Base-by-base conservation (phyloP, 257 asterid genomes). In the Primulina huaijiensis region DNA sequence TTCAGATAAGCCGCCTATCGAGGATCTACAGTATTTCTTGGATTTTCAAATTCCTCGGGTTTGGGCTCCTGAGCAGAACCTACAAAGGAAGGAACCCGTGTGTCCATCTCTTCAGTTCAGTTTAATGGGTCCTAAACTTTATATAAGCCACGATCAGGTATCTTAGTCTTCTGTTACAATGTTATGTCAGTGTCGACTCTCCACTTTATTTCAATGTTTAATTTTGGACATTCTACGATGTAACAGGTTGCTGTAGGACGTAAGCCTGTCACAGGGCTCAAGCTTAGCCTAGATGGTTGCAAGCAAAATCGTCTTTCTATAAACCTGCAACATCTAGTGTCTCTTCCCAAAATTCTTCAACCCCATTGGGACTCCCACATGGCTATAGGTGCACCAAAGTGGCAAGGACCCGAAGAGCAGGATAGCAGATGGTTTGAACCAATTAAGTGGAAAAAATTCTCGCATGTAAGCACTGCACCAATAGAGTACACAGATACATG, bases 371-470 rank as follows among this genome's bases (percentile, higher is more conserved):
- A 93, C 56, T 27, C 97, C 0, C 99, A 93, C 84, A 69, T 93
- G 81, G 96, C 99, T 38, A 93, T 93, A 19, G 99, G 99, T 31
- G 96, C 99, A 6, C 99, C 99, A 7, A 87, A 79, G 78, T 93
- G 96, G 99, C 94, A 89, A 73, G 99, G 99, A 6, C 99, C 99
- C 0, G 99, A 94, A 71, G 99, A 94, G 83, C 99, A 94, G 74
- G 99, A 94, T 70, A 91, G 99, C 86, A 81, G 99, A 69, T 94
- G 99, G 99, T 94, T 94, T 59, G 99, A 94, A 70, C 99, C 99
- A 1, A 91, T 94, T 35, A 94, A 94, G 79, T 94, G 99, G 99
- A 94, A 91, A 63, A 94, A 84, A 67, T 94, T 90, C 74, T 94
- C 99, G 43, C 99, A 94, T 14, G 96, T 94, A 16, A 91, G 99